Evolutionary conservation across 768 basidiomycete genomes (phyloP), one percentile per base, ranked within the genome.

Genomic region (Saitozyma sp.): DNA sequence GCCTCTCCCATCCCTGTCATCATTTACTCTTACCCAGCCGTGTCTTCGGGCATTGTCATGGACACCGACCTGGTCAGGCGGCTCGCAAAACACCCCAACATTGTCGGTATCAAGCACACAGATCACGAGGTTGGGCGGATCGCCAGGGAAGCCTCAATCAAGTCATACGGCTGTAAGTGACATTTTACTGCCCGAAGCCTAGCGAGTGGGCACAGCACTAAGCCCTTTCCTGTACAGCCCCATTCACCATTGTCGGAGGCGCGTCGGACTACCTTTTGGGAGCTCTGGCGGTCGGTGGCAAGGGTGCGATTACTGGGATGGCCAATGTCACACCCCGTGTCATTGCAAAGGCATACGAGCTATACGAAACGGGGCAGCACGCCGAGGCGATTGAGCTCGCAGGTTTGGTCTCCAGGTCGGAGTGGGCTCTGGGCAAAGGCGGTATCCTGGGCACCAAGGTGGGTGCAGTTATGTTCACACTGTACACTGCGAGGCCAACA

Each of bases 31-130:
- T 79, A 74, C 62, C 79, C 79, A 2, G 78, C 66, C 7, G 76
- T 78, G 46, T 73, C 67, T 8, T 73, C 76, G 55, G 80, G 80
- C 14, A 75, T 81, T 53, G 71, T 79, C 46, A 68, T 81, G 38
- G 67, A 73, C 55, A 70, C 79, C 17, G 75, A 75, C 40, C 63
- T 78, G n/a, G 72, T 79, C 56, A 56, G 53, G n/a, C 50, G 62
- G 20, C 64, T 81, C 39, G 79, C 79, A 6, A 56, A 57, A 64
- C 80, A 80, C 61, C 65, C 67, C 20, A 81, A 81, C 63, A 79
- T 81, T 54, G 74, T 67, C 13, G 80, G 79, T 13, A 71, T 80
- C 55, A 81, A 81, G 66, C 74, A 79, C 61, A 79, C 79, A 9
- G 78, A 79, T 59, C 75, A 79, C 49, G 77, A 78, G 60, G 74